phyloP scores from a whole-genome alignment of 1,139 yeast species.

The Protomyces lactucae-debilis region DNA sequence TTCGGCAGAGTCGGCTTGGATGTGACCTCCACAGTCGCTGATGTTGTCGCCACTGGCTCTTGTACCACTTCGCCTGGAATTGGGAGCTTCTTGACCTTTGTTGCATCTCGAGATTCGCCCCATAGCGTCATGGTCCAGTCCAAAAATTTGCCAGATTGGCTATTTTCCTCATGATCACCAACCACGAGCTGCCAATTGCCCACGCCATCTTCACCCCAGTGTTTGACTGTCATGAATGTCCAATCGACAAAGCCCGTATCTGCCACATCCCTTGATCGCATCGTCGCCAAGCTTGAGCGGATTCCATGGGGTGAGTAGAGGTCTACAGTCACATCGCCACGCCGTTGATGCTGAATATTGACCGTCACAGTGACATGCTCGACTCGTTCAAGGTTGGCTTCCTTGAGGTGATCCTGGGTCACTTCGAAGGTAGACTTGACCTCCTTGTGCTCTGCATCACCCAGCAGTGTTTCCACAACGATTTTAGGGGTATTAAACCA shows the following conservation, averaged over 20 bases:
- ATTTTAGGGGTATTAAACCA: conserved; percentile 59
- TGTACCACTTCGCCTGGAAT: conserved; percentile 33
- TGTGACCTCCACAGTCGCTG: not conserved
- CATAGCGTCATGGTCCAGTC: conserved; percentile 76
- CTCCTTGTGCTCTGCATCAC: conserved; percentile 32
- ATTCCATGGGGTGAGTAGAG: conserved; percentile 73
- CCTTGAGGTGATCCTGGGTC: conserved; percentile 48
- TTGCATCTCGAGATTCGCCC: conserved; percentile 69
- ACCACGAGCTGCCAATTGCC: conserved; percentile 84
- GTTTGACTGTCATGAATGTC: conserved; percentile 98
- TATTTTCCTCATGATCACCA: conserved; percentile 43
- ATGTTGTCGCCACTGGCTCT: not conserved
- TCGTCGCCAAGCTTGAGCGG: conserved; percentile 68
- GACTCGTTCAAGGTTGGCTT: conserved; percentile 59
- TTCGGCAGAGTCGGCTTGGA: not conserved
- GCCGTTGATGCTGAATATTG: conserved; percentile 55
- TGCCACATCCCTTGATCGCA: conserved; percentile 56
- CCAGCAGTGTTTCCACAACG: conserved; percentile 38
- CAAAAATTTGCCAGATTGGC: conserved; percentile 48
- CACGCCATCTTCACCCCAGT: conserved; percentile 77
- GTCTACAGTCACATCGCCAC: conserved; percentile 68
- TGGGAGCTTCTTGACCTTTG: conserved; percentile 51
- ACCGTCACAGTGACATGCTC: conserved; percentile 87
- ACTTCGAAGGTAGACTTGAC: conserved; percentile 49
- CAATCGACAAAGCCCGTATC: conserved; percentile 64